Percentiles rank a stretch among this genome's conserved stretches.
phyloP scores from a whole-genome alignment of 2,329 filamentous ascomycete species.

The Neofusicoccum kwambonambiense region DNA sequence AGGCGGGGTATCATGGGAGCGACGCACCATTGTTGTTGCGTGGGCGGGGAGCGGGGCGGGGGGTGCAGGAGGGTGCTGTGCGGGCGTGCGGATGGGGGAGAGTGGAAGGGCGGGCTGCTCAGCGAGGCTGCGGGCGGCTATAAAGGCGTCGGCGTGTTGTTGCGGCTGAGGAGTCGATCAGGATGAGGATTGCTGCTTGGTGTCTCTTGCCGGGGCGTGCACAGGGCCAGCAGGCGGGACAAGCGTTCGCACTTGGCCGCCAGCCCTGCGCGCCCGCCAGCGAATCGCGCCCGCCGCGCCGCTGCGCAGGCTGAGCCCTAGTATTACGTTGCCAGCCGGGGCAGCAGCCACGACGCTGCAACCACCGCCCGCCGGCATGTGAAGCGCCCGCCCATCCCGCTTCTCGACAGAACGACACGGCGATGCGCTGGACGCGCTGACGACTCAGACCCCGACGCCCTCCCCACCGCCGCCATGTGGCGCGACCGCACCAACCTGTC shows the following conservation, averaged over 20 bases:
- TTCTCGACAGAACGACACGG: conserved; percentile 10
- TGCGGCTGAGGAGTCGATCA: conserved; percentile 13
- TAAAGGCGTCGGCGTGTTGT: conserved; percentile 14
- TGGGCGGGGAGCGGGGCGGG: not conserved
- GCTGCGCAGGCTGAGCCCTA: not conserved
- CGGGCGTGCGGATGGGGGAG: not conserved
- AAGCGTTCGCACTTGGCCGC: conserved; percentile 9
- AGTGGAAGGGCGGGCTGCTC: not conserved
- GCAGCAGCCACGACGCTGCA: not conserved
- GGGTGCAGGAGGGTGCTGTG: not conserved
- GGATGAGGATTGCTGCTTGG: conserved; percentile 16
- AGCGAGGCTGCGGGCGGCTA: not conserved
- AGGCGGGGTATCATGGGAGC: conserved; percentile 32
- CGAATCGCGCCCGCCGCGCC: not conserved
- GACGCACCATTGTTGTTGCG: conserved; percentile 35
- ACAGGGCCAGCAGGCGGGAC: conserved; percentile 15
- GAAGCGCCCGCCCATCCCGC: conserved; percentile 8
- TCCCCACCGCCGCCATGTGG: conserved; percentile 66
- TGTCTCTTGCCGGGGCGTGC: conserved; percentile 11
- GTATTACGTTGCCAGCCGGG: conserved; percentile 11
- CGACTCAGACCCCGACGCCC: conserved; percentile 33
- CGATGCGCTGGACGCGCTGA: conserved; percentile 14
- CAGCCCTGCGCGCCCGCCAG: conserved; percentile 16
- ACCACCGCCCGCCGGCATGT: conserved; percentile 12
- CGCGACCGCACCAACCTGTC: conserved; percentile 99